phyloP scores from a whole-genome alignment of 2,329 filamentous ascomycete species.

The Alternaria sp. region DNA sequence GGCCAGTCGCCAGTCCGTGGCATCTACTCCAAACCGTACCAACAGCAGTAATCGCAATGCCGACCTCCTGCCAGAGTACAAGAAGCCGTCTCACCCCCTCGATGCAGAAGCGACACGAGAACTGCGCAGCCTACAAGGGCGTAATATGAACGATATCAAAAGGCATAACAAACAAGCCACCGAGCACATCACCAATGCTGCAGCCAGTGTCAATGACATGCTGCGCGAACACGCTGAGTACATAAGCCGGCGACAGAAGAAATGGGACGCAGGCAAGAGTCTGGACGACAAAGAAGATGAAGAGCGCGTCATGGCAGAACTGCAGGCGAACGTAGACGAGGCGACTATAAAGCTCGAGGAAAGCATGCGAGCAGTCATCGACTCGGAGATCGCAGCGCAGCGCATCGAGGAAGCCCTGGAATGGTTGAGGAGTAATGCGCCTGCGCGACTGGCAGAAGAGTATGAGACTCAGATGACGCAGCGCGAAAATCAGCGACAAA shows the following conservation, averaged over 20 bases:
- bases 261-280: constrained; percentile 46
- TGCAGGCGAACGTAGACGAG: constrained; percentile 56
- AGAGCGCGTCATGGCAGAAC: constrained; percentile 50
- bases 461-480: constrained; percentile 49
- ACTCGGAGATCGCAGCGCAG: constrained; percentile 60
- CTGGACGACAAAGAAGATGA: constrained; percentile 52
- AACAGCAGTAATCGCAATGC: constrained; percentile 11
- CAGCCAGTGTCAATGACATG: constrained; percentile 65
- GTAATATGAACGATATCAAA: constrained; percentile 56
- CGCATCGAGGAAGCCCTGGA: constrained; percentile 55
- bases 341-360: constrained; percentile 66
- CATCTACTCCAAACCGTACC: constrained; percentile 6
- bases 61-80: constrained; percentile 59
- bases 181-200: constrained; percentile 58
- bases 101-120: constrained; percentile 56
- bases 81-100: constrained; percentile 62
- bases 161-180: constrained; percentile 59
- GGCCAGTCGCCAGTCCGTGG: constrained; percentile 17
- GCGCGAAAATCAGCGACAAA: constrained; percentile 45
- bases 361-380: constrained; percentile 65
- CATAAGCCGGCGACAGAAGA: constrained; percentile 44
- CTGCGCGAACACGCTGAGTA: constrained; percentile 53
- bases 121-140: constrained; percentile 56
- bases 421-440: constrained; percentile 52
- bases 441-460: constrained; percentile 36